A percentile compares a stretch with the other conserved stretches of the same genome.
These are phyloP conservation scores for Thuidium tamariscinum DNA, from an alignment of 225 moss, liverwort and hornwort species.

Conservation along the genomic window DNA sequence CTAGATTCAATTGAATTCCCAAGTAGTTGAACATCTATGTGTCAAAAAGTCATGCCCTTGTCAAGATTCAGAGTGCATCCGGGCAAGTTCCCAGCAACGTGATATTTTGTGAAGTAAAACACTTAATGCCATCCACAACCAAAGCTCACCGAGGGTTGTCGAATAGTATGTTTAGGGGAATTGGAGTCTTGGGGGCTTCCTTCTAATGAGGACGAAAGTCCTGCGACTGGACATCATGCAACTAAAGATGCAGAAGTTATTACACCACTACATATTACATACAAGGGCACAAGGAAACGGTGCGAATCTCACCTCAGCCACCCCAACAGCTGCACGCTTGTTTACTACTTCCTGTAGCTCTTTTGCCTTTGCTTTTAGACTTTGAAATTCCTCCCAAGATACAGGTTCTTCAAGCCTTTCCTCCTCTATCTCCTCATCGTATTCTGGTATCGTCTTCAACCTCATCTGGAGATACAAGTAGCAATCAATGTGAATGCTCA, in stretches of 20 bases:
- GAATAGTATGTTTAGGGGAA: neutral
- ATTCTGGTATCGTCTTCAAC: slow-evolving; percentile 11
- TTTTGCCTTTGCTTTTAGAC: slow-evolving; percentile 2
- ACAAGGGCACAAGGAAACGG: neutral
- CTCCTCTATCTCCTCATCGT: slow-evolving; percentile 2
- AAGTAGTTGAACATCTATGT: neutral
- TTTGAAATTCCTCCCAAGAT: slow-evolving; percentile 19
- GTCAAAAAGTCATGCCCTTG: neutral
- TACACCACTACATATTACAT: neutral
- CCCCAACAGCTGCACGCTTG: slow-evolving; percentile 25
- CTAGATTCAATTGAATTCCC: neutral
- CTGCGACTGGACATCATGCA: neutral
- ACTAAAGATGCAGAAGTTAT: neutral
- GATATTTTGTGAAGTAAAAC: neutral
- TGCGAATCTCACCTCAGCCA: slow-evolving; percentile 30
- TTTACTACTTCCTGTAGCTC: slow-evolving; percentile 20
- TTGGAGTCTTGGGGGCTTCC: neutral
- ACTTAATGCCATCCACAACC: neutral
- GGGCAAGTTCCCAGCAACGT: neutral
- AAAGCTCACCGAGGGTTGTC: neutral
- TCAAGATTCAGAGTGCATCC: neutral
- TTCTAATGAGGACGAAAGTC: neutral
- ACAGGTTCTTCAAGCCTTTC: slow-evolving; percentile 9
- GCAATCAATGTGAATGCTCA: neutral
- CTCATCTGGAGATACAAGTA: slow-evolving; percentile 17